Evolutionary conservation across 306 rosid species (phyloP).

Genomic region (Arachis hypogaea): DNA sequence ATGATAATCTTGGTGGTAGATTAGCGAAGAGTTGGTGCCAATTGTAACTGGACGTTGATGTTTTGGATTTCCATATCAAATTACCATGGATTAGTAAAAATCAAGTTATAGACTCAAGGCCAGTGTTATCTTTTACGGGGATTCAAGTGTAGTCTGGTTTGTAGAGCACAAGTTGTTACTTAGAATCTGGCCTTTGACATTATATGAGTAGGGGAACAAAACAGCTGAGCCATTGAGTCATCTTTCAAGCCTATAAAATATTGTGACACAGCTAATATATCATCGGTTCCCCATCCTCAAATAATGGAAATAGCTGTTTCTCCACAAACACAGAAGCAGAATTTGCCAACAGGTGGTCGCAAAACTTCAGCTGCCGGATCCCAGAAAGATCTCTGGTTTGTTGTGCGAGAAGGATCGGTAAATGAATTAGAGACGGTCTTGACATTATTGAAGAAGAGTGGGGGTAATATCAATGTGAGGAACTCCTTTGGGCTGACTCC

Average conservation of each 20-base stretch:
- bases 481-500: slow-evolving; percentile 79
- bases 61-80: slow-evolving; percentile 27
- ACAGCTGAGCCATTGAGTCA: slow-evolving; percentile 26
- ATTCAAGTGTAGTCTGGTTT: slow-evolving; percentile 17
- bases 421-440: slow-evolving; percentile 73
- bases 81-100: slow-evolving; percentile 47
- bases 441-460: slow-evolving; percentile 72
- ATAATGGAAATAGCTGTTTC: slow-evolving; percentile 61
- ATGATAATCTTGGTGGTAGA: slow-evolving; percentile 36
- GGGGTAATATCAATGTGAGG: slow-evolving; percentile 76
- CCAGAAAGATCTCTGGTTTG: slow-evolving; percentile 71
- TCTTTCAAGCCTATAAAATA: slow-evolving; percentile 30
- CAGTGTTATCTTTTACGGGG: slow-evolving; percentile 14
- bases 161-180: slow-evolving; percentile 17
- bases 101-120: slow-evolving; percentile 34
- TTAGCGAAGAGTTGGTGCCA: slow-evolving; percentile 30
- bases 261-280: slow-evolving; percentile 20
- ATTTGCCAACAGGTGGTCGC: slow-evolving; percentile 52
- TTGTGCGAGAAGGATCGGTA: slow-evolving; percentile 77
- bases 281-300: slow-evolving; percentile 22
- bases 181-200: slow-evolving; percentile 35
- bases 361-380: slow-evolving; percentile 46
- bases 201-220: slow-evolving; percentile 16
- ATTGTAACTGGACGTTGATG: slow-evolving; percentile 17
- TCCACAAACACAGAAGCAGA: slow-evolving; percentile 66